Base-by-base conservation (phyloP, 2,329 filamentous ascomycete genomes). In the Eurotiales sp. region DNA sequence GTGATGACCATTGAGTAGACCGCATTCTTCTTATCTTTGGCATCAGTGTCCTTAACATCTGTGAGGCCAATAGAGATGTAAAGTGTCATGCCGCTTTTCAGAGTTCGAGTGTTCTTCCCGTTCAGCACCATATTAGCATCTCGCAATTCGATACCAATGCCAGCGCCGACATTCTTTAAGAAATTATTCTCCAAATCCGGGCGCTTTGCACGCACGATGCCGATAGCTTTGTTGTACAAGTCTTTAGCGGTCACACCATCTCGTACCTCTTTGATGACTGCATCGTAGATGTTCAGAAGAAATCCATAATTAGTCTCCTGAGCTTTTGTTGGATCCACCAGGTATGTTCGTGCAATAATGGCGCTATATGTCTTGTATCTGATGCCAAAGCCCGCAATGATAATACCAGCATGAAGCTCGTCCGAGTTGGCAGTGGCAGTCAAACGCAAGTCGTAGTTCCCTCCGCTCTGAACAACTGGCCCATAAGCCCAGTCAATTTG, bases 61-160 rank as follows among this genome's bases (percentile, higher is more conserved):
- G 84, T 86, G 63, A 99, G 88, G 10, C 92, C 91, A 4, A 92
- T 93, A 27, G 88, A 90, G 61, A 99, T 83, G 62, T 87, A 88
- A 11, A 99, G 79, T 0, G 93, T 99, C 93, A 99, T 99, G 58
- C 95, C 95, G 64, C 97, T 95, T 70, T 92, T 95, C 52, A 99
- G 75, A 4, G 81, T 80, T 46, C 91, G 83, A 23, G 76, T 78
- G 67, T 91, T 97, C 75, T 99, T 99, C 54, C 78, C 87, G 62
- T 90, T 97, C 32, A 99, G 76, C 2, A 93, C 72, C 54, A 99
- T 80, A 4, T 90, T 92, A 2, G 81, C 75, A 66, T 99, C 93
- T 61, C 88, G 85, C 58, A 87, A 87, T 74, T 99, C 95, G 39
- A 97, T 88, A 56, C 93, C 95, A 61, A 99, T 88, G 43, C 90